phyloP scores from a whole-genome alignment of 176 grass and related monocot species.

The maize (Zea mays) region Zm-B73-REFERENCE-NAM-5.0 NC_050096.1:3364001-3364500 shows the following conservation, averaged over 20 bases:
- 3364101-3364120: conserved; percentile 61
- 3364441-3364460: conserved; percentile 16
- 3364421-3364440: background rate
- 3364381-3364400: conserved; percentile 60
- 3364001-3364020: background rate
- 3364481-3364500: conserved; percentile 97
- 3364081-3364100: conserved; percentile 30
- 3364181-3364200: conserved; percentile 80
- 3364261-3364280: conserved; percentile 84
- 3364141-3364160: conserved; percentile 96
- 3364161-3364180: conserved; percentile 93
- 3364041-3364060: background rate
- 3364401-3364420: background rate
- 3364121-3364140: conserved; percentile 95
- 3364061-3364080: background rate
- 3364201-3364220: conserved; percentile 74
- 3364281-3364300: conserved; percentile 86
- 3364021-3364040: background rate
- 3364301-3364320: conserved; percentile 96
- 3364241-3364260: conserved; percentile 96
- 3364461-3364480: conserved; percentile 31
- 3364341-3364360: conserved; percentile 84
- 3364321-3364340: conserved; percentile 81
- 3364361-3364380: conserved; percentile 89
- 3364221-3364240: conserved; percentile 87